A percentile compares a stretch with the other conserved stretches of the same genome.
These are phyloP conservation scores for Ceratocystis papillata DNA, from an alignment of 2,329 filamentous ascomycete species.

Conservation along the genomic window DNA sequence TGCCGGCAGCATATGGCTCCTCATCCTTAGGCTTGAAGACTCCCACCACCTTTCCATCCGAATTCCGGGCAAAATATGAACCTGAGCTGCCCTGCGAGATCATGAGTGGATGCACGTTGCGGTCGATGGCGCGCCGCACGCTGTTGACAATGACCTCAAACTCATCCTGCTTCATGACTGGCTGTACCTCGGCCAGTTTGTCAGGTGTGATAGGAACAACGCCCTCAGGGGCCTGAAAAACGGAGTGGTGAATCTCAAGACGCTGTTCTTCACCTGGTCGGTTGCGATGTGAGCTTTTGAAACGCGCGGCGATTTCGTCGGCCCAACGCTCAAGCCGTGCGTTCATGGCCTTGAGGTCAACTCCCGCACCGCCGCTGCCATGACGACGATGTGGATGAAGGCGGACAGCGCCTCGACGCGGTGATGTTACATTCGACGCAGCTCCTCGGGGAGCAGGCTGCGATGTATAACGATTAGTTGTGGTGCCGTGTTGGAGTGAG, in stretches of 20 bases:
- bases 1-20: constrained; percentile 91
- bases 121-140: constrained; percentile 78
- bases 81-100: constrained; percentile 96
- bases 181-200: constrained; percentile 52
- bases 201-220: constrained; percentile 70
- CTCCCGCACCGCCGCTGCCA: constrained; percentile 67
- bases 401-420: constrained; percentile 26
- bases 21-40: constrained; percentile 99
- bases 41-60: constrained; percentile 84
- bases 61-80: constrained; percentile 92
- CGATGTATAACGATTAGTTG: constrained; percentile 44
- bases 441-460: constrained; percentile 45
- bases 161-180: constrained; percentile 62
- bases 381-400: constrained; percentile 30
- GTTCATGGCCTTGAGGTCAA: constrained; percentile 97
- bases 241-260: constrained; percentile 91
- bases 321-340: constrained; percentile 91
- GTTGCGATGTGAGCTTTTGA: constrained; percentile 61
- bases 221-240: constrained; percentile 88
- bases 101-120: constrained; percentile 86
- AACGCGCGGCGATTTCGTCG: constrained; percentile 92
- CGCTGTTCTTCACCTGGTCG: constrained; percentile 57
- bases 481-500: constrained; percentile 45
- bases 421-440: constrained; percentile 46
- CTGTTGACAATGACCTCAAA: constrained; percentile 86